phyloP scores from a whole-genome alignment of 371 early-diverging fungal species.

The Mucor velutinosus region DNA sequence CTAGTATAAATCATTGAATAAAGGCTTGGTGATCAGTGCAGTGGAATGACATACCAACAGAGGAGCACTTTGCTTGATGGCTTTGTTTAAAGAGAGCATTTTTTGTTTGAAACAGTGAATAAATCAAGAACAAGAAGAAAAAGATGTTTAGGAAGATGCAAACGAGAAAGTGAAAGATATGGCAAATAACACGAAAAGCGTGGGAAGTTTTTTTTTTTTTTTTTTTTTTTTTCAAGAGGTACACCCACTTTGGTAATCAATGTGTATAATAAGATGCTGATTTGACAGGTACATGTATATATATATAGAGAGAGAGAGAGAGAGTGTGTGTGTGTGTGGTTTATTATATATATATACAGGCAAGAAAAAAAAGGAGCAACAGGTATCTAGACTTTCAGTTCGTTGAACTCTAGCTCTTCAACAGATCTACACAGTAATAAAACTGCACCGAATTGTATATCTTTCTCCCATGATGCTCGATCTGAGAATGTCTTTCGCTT shows the following conservation, averaged over 20 bases:
- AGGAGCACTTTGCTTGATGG: background rate
- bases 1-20: background rate
- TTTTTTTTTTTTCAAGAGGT: background rate
- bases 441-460: constrained; percentile 29
- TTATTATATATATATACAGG: background rate
- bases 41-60: constrained; percentile 4
- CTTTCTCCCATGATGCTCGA: constrained; percentile 22
- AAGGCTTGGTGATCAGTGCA: background rate
- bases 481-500: constrained; percentile 18
- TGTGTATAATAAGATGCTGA: background rate
- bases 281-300: background rate
- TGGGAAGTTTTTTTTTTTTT: constrained; percentile 2
- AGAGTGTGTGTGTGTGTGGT: background rate
- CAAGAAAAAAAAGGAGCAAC: background rate
- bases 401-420: constrained; percentile 25
- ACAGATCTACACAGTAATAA: constrained; percentile 28
- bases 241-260: background rate
- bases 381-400: constrained; percentile 17
- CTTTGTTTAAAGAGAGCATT: constrained; percentile 19
- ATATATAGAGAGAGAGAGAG: too few relatives aligned
- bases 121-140: background rate
- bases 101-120: background rate
- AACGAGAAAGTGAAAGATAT: background rate
- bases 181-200: constrained; percentile 8
- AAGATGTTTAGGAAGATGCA: background rate